Percentiles rank a stretch among this genome's conserved stretches.
Evolutionary conservation across 2,329 filamentous ascomycete genomes (phyloP).

Genomic region (Alternaria solani): DNA sequence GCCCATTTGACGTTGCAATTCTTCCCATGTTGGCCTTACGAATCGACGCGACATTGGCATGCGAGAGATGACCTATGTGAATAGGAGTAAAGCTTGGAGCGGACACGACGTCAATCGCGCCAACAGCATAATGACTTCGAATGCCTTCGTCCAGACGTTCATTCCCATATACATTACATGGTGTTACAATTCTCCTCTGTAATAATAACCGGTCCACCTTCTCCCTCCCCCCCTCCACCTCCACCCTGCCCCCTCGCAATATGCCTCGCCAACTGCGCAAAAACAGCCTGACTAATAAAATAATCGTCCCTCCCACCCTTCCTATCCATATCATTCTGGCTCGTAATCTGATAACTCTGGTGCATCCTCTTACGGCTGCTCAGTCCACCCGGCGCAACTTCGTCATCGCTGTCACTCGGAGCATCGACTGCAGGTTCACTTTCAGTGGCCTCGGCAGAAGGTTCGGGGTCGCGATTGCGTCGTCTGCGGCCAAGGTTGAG

Average conservation of each 20-base stretch:
- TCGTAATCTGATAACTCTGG: conserved; percentile 67
- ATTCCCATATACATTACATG: conserved; percentile 26
- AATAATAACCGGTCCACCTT: conserved; percentile 35
- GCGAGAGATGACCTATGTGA: not conserved
- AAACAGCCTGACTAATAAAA: conserved; percentile 58
- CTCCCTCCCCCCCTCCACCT: conserved; percentile 35
- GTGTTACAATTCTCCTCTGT: conserved; percentile 44
- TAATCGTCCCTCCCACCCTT: conserved; percentile 66
- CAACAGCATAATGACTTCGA: not conserved
- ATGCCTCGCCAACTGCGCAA: conserved; percentile 49
- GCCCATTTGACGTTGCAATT: not conserved
- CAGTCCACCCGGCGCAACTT: conserved; percentile 57
- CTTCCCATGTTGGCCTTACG: not conserved
- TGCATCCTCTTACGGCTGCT: conserved; percentile 66
- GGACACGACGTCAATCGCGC: not conserved
- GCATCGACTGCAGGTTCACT: conserved; percentile 14
- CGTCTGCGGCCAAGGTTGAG: conserved; percentile 41
- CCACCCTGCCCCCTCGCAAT: conserved; percentile 36
- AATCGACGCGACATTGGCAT: not conserved
- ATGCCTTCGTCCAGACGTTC: not conserved
- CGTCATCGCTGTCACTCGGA: conserved; percentile 44
- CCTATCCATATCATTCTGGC: conserved; percentile 67
- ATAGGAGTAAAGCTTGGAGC: not conserved
- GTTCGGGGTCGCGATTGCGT: conserved; percentile 9
- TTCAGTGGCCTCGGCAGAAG: not conserved